phyloP scores from a whole-genome alignment of 2,329 filamentous ascomycete species.

The Chaetomium sp. region DNA sequence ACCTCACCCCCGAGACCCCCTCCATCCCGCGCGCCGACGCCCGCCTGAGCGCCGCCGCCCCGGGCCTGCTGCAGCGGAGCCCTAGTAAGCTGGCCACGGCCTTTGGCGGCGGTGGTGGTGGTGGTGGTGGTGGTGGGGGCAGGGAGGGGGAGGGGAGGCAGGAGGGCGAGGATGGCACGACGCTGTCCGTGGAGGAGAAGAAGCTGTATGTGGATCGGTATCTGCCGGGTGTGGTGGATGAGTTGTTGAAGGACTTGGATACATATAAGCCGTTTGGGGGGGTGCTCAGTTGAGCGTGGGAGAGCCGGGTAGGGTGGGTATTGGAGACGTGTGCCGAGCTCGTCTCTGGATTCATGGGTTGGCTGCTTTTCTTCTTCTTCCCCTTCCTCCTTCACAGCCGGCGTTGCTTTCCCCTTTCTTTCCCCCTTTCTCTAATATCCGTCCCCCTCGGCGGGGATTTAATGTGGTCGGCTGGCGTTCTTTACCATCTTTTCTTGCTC shows the following conservation, averaged over 20 bases:
- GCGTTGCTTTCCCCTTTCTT: slow-evolving; percentile 30
- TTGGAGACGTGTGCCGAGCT: not conserved
- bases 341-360: slow-evolving; percentile 4
- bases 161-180: slow-evolving; percentile 31
- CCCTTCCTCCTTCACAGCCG: slow-evolving; percentile 22
- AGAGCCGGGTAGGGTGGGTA: slow-evolving; percentile 5
- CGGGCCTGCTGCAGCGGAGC: slow-evolving; percentile 64
- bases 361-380: slow-evolving; percentile 24
- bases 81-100: slow-evolving; percentile 67
- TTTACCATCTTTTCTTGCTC: slow-evolving; percentile 3
- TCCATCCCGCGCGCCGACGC: slow-evolving; percentile 54
- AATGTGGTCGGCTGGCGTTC: not conserved
- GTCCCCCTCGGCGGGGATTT: slow-evolving; percentile 1
- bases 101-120: slow-evolving; percentile 46
- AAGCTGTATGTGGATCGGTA: slow-evolving; percentile 35
- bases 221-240: slow-evolving; percentile 35
- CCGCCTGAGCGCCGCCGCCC: slow-evolving; percentile 43
- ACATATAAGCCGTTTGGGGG: slow-evolving; percentile 67
- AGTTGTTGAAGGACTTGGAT: slow-evolving; percentile 58
- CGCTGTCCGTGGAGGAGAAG: slow-evolving; percentile 34
- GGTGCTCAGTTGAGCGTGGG: slow-evolving; percentile 48
- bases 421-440: not conserved
- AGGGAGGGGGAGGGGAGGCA: not conserved
- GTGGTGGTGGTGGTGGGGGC: slow-evolving; percentile 28
- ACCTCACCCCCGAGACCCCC: slow-evolving; percentile 88